Evolutionary conservation across 2,329 filamentous ascomycete genomes (phyloP).

Genomic region (Achaetomium macrosporum): DNA sequence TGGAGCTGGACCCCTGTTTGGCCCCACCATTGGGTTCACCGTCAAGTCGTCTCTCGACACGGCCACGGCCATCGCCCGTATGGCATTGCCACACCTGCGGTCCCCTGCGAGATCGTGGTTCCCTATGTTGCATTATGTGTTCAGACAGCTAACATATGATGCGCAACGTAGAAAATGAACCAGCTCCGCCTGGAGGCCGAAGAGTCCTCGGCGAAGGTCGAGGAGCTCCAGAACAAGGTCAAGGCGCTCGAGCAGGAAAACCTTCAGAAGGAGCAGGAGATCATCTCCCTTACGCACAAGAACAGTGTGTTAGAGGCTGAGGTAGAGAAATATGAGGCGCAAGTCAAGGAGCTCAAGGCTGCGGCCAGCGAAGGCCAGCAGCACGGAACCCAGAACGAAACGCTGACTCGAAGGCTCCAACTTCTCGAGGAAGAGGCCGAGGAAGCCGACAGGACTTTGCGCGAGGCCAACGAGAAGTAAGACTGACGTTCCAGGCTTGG

Average conservation of each 20-base stretch:
- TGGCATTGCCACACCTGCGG: not conserved
- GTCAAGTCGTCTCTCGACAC: constrained; percentile 23
- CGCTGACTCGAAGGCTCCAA: constrained; percentile 85
- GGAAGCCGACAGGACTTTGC: constrained; percentile 89
- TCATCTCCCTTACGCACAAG: constrained; percentile 93
- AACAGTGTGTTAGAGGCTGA: constrained; percentile 85
- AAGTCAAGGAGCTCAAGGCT: constrained; percentile 82
- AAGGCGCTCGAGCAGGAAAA: constrained; percentile 93
- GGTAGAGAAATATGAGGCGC: constrained; percentile 84
- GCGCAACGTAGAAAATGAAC: constrained; percentile 72
- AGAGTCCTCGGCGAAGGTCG: constrained; percentile 70
- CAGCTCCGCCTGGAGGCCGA: constrained; percentile 91
- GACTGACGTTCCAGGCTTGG: constrained; percentile 31
- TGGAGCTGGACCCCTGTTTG: constrained; percentile 22
- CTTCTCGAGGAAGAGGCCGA: constrained; percentile 97
- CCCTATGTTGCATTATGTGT: constrained; percentile 10
- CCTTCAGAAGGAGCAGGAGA: constrained; percentile 94
- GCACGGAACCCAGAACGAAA: constrained; percentile 85
- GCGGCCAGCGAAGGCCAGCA: constrained; percentile 74
- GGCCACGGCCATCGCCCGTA: constrained; percentile 12
- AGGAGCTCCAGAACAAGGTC: constrained; percentile 82
- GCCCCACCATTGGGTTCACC: constrained; percentile 29
- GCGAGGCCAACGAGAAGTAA: constrained; percentile 98
- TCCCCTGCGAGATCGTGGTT: not conserved
- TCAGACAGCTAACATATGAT: constrained; percentile 24